Base-by-base conservation (phyloP, 805 yeast genomes). In the Huiozyma naganishii region DNA sequence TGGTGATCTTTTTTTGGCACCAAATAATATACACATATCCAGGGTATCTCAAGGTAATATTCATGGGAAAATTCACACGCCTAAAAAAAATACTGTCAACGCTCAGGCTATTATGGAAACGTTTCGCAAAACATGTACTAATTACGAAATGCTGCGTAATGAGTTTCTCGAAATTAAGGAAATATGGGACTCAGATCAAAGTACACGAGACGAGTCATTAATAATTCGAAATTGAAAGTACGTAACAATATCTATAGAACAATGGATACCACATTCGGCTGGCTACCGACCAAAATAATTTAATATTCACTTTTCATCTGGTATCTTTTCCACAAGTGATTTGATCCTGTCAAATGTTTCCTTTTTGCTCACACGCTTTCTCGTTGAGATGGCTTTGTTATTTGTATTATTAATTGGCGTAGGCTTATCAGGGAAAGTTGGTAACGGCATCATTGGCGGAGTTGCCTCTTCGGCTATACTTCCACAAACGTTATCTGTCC, bases 21-120 rank as follows among this genome's bases (percentile, higher is more conserved):
- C 96, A 2, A 89, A 89, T 56, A 84, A 88, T 55, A 74, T 85
- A 28, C 90, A 86, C 56, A 74, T 88, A 35, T 76, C 90, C 0
- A 70, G 95, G 45, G 74, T 80, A 11, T 80, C 81, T 51, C 72
- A 80, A 32, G 66, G 66, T 6, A 61, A 54, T 27, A 58, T 57
- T 11, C 52, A 61, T 9, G 55, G 50, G 29, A 63, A 53, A 43
- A 50, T 64, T 11, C 74, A 58, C 23, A 47, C 49, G 8, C 48
- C 57, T 1, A 57, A 66, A n/a, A 61, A 55, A 34, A 51, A 51
- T 28, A 55, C 74, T 23, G 58, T 80, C 39, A 87, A 83, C 55
- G 79, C 90, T 0, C 90, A 83, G 54, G 69, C 74, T 46, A 78
- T 86, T 40, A 83, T 84, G 87, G 56, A 80, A 48, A 73, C 74